A percentile compares a stretch with the other conserved stretches of the same genome.
phyloP scores from a whole-genome alignment of 805 yeast genomes.

The Candida ascalaphidarum region DNA sequence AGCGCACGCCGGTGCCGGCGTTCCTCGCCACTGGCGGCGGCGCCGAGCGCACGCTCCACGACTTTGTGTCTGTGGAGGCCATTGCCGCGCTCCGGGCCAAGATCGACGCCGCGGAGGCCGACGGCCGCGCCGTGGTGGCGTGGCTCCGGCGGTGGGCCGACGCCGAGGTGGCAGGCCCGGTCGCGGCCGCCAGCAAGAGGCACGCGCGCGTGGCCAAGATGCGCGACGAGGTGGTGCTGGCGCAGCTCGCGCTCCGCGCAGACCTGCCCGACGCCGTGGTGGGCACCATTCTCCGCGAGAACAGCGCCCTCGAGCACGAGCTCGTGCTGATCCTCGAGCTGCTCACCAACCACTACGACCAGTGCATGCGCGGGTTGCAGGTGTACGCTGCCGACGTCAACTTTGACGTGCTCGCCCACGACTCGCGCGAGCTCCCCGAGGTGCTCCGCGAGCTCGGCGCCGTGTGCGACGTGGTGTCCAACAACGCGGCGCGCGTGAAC shows the following conservation, averaged over 20 bases:
- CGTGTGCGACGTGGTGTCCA: conserved; percentile 24
- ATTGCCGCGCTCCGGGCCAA: conserved; percentile 17
- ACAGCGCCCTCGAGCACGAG: conserved; percentile 50
- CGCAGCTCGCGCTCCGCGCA: conserved; percentile 7
- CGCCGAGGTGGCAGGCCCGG: no score
- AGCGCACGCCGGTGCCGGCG: conserved; percentile 20
- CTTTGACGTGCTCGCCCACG: conserved; percentile 41
- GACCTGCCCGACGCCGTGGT: neutral
- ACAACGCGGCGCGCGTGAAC: conserved; percentile 24
- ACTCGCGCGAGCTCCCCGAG: conserved; percentile 46
- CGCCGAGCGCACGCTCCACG: conserved; percentile 10
- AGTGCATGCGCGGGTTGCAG: conserved; percentile 53
- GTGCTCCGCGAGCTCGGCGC: conserved; percentile 33
- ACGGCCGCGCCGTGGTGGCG: no score
- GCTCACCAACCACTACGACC: conserved; percentile 77
- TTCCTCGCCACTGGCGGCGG: conserved; percentile 6
- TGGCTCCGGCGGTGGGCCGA: no score
- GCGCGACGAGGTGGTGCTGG: conserved; percentile 12
- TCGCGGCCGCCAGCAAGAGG: conserved; percentile 5
- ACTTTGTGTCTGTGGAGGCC: conserved; percentile 26
- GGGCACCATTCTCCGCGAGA: conserved; percentile 16
- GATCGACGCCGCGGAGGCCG: conserved; percentile 14
- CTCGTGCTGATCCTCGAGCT: conserved; percentile 63
- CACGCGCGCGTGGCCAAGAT: conserved; percentile 7
- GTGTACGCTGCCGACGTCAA: conserved; percentile 31